These are phyloP conservation scores for Parachaetomium inaequale DNA, from an alignment of 495 filamentous ascomycete species.

Conservation along the genomic window DNA sequence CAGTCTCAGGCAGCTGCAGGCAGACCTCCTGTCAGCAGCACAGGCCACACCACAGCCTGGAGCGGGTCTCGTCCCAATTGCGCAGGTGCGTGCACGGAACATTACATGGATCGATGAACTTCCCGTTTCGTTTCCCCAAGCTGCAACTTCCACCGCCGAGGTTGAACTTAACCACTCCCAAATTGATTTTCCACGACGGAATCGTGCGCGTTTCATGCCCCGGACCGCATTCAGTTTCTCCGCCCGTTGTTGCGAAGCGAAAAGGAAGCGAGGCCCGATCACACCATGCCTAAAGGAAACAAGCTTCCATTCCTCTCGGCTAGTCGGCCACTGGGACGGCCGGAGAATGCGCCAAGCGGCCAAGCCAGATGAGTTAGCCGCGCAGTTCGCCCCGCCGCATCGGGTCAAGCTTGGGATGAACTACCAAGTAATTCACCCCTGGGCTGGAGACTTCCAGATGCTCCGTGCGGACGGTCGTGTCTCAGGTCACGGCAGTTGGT, in stretches of 20 bases:
- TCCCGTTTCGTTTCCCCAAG: not conserved
- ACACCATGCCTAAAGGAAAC: slow-evolving; percentile 1
- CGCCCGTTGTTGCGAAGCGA: not conserved
- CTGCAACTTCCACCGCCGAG: not conserved
- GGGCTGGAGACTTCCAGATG: no score
- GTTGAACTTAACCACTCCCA: not conserved
- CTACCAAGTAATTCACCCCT: no score
- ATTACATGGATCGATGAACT: not conserved
- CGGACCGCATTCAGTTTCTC: not conserved
- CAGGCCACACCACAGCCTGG: slow-evolving; percentile 12
- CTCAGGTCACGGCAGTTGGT: slow-evolving; percentile 6
- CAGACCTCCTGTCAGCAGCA: slow-evolving; percentile 24
- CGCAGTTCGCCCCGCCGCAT: slow-evolving; percentile 17
- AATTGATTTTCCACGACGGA: not conserved
- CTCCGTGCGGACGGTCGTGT: not conserved
- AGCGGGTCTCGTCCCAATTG: slow-evolving; percentile 5
- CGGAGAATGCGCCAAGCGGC: slow-evolving; percentile 18
- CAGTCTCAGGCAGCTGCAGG: slow-evolving; percentile 1
- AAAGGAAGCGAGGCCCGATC: not conserved
- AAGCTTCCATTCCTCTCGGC: slow-evolving; percentile 15
- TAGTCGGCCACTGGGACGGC: slow-evolving; percentile 4
- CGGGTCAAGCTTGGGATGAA: slow-evolving; percentile 1
- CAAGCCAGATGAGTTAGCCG: slow-evolving; percentile 33
- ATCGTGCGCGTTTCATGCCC: not conserved
- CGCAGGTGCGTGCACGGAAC: not conserved